Conservation (phyloP, 345 rosid species). For the Eucalyptus cladocalyx region DNA sequence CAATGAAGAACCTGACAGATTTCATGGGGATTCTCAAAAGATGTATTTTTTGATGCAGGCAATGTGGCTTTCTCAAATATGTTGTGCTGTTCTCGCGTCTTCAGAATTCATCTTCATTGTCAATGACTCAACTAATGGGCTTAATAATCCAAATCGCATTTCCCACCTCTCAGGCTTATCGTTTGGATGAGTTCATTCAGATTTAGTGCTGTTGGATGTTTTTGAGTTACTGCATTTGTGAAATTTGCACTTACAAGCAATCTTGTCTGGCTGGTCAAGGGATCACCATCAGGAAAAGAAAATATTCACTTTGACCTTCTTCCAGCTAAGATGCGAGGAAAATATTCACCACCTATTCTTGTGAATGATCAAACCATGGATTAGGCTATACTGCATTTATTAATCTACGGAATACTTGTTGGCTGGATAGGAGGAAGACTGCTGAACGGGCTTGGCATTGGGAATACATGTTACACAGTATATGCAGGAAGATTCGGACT, state of each 20-base stretch:
- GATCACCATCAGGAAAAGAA: not conserved
- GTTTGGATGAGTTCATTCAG: not conserved
- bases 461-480: conserved; percentile 11
- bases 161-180: not conserved
- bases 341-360: not conserved
- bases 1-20: not conserved
- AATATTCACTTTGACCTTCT: not conserved
- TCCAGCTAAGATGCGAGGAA: not conserved
- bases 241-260: not conserved
- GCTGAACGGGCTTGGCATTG: conserved; percentile 7
- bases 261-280: not conserved
- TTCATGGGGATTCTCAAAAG: not conserved
- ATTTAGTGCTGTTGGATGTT: not conserved
- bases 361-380: not conserved
- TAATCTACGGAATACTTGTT: conserved; percentile 6
- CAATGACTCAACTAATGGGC: not conserved
- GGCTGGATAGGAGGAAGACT: conserved; percentile 18
- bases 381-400: not conserved
- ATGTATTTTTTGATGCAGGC: conserved; percentile 14
- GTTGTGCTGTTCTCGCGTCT: not conserved
- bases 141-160: not conserved
- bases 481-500: not conserved
- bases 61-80: conserved; percentile 32
- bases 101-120: not conserved
- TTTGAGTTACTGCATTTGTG: not conserved